phyloP scores from a whole-genome alignment of 2,329 filamentous ascomycete species.

The Ophiostoma sp. region DNA sequence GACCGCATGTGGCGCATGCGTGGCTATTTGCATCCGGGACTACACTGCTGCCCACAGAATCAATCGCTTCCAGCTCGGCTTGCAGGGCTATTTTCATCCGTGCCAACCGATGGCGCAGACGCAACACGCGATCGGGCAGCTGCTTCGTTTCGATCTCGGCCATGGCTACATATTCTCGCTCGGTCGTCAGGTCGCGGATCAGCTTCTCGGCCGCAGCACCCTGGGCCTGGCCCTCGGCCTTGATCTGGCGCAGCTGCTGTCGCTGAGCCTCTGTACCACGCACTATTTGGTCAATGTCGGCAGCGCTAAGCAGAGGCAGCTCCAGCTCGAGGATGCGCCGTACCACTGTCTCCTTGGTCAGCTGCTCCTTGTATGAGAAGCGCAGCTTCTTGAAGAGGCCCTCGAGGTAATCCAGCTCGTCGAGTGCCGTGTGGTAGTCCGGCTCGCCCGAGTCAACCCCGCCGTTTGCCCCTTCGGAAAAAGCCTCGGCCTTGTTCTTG shows the following conservation, averaged over 20 bases:
- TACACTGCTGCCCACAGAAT: conserved; percentile 40
- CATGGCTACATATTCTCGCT: conserved; percentile 46
- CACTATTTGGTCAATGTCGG: conserved; percentile 77
- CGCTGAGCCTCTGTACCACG: conserved; percentile 61
- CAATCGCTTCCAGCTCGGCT: conserved; percentile 62
- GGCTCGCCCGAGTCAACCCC: background rate
- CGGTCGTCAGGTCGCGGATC: conserved; percentile 50
- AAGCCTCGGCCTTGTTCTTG: conserved; percentile 12
- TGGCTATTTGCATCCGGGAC: background rate
- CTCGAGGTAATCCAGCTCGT: conserved; percentile 80
- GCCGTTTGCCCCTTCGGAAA: background rate
- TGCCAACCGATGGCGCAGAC: conserved; percentile 24
- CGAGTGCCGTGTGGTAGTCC: conserved; percentile 25
- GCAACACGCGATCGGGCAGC: conserved; percentile 37
- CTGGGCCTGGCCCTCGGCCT: conserved; percentile 69
- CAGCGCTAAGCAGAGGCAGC: conserved; percentile 73
- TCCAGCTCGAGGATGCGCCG: conserved; percentile 87
- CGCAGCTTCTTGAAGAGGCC: conserved; percentile 94
- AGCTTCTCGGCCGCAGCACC: conserved; percentile 65
- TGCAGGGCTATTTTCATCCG: conserved; percentile 60
- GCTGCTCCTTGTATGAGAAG: conserved; percentile 96
- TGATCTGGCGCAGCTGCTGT: conserved; percentile 69
- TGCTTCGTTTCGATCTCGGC: conserved; percentile 43
- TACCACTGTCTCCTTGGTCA: conserved; percentile 97
- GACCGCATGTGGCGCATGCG: conserved; percentile 20